phyloP scores from a whole-genome alignment of 805 yeast genomes.

The Tetrapisispora phaffii region DNA sequence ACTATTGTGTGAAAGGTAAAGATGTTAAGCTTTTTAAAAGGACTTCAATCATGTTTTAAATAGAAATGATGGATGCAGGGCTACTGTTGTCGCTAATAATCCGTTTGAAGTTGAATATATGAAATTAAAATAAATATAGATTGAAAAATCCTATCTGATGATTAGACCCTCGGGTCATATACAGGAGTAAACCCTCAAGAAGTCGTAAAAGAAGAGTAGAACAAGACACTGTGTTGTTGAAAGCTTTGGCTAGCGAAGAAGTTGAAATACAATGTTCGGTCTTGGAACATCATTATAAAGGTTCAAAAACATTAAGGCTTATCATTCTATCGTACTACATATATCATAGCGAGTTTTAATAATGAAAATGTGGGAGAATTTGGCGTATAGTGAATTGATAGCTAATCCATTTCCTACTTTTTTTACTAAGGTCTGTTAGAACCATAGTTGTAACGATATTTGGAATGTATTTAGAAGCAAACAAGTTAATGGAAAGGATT shows the following conservation, averaged over 20 bases:
- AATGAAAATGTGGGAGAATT: slow-evolving; percentile 10
- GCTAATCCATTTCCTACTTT: slow-evolving; percentile 7
- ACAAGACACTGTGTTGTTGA: slow-evolving; percentile 5
- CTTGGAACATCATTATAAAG: slow-evolving; percentile 3
- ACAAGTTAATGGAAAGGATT: slow-evolving; percentile 3
- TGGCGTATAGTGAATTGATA: slow-evolving; percentile 5
- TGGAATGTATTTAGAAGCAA: slow-evolving; percentile 2
- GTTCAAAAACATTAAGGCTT: slow-evolving; percentile 6
- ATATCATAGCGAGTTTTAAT: slow-evolving; percentile 8
- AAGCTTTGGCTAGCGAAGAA: not conserved
- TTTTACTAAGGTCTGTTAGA: slow-evolving; percentile 5
- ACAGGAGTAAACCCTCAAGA: not conserved
- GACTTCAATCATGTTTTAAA: slow-evolving; percentile 6
- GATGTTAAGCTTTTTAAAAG: slow-evolving; percentile 1
- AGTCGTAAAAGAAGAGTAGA: slow-evolving; percentile 2
- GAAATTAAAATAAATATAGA: slow-evolving; percentile 1
- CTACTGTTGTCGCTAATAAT: slow-evolving; percentile 5
- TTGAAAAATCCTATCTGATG: slow-evolving; percentile 2
- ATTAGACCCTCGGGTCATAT: slow-evolving; percentile 7
- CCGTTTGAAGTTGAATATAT: slow-evolving; percentile 5
- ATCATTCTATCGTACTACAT: slow-evolving; percentile 6
- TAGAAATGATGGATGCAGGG: slow-evolving; percentile 7
- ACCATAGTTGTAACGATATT: slow-evolving; percentile 1
- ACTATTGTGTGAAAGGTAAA: not conserved
- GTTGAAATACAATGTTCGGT: slow-evolving; percentile 1